phyloP scores from a whole-genome alignment of 805 yeast genomes.

The Candida khao-thaluensis region DNA sequence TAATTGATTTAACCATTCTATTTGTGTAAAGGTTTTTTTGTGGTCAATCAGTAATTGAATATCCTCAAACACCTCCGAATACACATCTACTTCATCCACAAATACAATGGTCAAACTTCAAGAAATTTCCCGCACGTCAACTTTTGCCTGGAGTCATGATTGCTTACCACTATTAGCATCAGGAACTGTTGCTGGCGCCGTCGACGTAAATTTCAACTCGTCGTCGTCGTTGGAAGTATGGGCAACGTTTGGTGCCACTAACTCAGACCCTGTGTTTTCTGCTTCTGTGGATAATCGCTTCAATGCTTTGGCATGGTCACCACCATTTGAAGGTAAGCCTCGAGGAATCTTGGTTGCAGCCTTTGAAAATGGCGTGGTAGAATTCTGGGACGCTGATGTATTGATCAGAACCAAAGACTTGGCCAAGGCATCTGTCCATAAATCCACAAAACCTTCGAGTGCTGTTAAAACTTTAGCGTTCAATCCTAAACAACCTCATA shows the following conservation, averaged over 20 bases:
- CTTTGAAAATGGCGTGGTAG: constrained; percentile 75
- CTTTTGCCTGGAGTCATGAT: constrained; percentile 94
- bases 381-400: constrained; percentile 72
- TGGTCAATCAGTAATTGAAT: too few species aligned
- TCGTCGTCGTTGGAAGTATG: constrained; percentile 77
- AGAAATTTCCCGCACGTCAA: constrained; percentile 81
- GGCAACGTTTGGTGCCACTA: constrained; percentile 52
- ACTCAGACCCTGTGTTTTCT: constrained; percentile 35
- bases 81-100: too few species aligned
- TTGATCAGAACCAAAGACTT: constrained; percentile 42
- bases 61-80: too few species aligned
- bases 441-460: constrained; percentile 59
- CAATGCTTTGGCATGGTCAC: constrained; percentile 83
- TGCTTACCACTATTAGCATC: constrained; percentile 75
- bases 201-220: constrained; percentile 83
- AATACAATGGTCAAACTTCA: constrained; percentile 80
- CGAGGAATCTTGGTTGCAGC: constrained; percentile 79
- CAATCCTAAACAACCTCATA: constrained; percentile 68
- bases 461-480: constrained; percentile 73
- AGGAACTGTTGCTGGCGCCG: constrained; percentile 95
- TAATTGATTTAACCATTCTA: too few species aligned
- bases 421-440: constrained; percentile 46
- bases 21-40: too few species aligned
- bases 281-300: constrained; percentile 45
- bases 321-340: constrained; percentile 47